Base-by-base conservation (phyloP, 768 basidiomycete genomes). In the Mycena polygramma region DNA sequence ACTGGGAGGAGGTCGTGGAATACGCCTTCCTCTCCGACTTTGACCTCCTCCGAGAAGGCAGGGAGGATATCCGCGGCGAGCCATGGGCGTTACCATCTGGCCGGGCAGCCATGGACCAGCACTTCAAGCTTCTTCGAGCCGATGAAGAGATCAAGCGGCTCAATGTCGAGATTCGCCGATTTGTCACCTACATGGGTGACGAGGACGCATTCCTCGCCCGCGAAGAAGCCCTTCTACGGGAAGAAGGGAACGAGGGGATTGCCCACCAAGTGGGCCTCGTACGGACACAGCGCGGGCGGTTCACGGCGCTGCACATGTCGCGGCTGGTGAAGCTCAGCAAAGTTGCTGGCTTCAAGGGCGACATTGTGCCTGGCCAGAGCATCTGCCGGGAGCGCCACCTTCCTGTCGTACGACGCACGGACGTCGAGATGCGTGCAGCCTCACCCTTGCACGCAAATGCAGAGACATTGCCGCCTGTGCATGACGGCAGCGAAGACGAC, bases 1-100 rank as follows among this genome's bases (percentile, higher is more conserved):
- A 43, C 8, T 78, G 75, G 74, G 72, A 79, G 13, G 67, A 78
- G n/a, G 73, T 79, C 7, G 69, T 77, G 5, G 70, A 77, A 22
- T 77, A 73, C 62, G 63, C 68, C 0, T 77, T 77, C 45, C 75
- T 77, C 3, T 67, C 70, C 8, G 73, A 77, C 59, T 77, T 77
- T 53, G 73, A 77, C 67, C 51, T 74, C 52, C 66, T 74, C 9
- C 63, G 64, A 7, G 70, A 61, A 4, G 59, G 22, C 14, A 10
- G 66, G 30, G 45, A 62, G n/a, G 73, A 77, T 54, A 64, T 75
- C 7, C 48, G 63, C n/a, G 35, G 53, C 22, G 37, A 63, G 19
- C 20, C n/a, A 17, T 76, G 75, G 75, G 66, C 75, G 11, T 17
- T 48, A 36, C 73, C 74, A 1, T 62, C 68, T 19, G 54, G 30